Percentiles rank a stretch among this genome's conserved stretches.
Conservation (phyloP, 805 yeast genomes). For the Brettanomyces anomalus region DNA sequence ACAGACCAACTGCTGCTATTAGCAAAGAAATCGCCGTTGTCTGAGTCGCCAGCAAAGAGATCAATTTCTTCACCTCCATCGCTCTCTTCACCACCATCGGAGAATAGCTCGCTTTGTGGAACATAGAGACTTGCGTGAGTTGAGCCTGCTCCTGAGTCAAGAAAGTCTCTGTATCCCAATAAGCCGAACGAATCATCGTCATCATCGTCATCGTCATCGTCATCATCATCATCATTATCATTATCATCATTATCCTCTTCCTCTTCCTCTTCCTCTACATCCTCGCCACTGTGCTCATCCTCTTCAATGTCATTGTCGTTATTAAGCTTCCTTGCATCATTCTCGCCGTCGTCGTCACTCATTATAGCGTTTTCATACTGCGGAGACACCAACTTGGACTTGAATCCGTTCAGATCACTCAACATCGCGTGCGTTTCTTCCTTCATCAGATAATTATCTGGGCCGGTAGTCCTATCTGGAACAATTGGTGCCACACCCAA, state of each 20-base stretch:
- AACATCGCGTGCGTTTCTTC: constrained; percentile 36
- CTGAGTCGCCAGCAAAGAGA: constrained; percentile 13
- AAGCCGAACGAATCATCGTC: constrained; percentile 24
- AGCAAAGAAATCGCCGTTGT: constrained; percentile 21
- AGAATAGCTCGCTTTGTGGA: constrained; percentile 9
- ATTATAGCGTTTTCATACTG: constrained; percentile 8
- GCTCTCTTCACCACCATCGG: constrained; percentile 12
- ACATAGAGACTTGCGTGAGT: constrained; percentile 1
- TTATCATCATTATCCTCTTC: constrained; percentile 11
- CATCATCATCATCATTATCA: constrained; percentile 28
- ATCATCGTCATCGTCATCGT: constrained; percentile 28
- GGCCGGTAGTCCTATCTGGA: no score
- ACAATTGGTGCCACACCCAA: neutral
- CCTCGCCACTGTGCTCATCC: constrained; percentile 29
- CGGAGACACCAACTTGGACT: no score
- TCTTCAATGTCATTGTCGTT: constrained; percentile 12
- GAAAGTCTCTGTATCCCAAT: constrained; percentile 20
- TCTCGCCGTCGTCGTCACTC: neutral
- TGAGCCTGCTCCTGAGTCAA: constrained; percentile 4
- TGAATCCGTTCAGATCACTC: constrained; percentile 27
- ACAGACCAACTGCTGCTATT: constrained; percentile 3
- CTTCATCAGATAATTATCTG: constrained; percentile 20
- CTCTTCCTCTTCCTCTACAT: constrained; percentile 31
- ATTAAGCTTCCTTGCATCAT: neutral
- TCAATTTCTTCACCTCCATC: constrained; percentile 13